These are phyloP conservation scores for Macroventuria anomochaeta DNA, from an alignment of 2,329 filamentous ascomycete species.

Conservation along the genomic window DNA sequence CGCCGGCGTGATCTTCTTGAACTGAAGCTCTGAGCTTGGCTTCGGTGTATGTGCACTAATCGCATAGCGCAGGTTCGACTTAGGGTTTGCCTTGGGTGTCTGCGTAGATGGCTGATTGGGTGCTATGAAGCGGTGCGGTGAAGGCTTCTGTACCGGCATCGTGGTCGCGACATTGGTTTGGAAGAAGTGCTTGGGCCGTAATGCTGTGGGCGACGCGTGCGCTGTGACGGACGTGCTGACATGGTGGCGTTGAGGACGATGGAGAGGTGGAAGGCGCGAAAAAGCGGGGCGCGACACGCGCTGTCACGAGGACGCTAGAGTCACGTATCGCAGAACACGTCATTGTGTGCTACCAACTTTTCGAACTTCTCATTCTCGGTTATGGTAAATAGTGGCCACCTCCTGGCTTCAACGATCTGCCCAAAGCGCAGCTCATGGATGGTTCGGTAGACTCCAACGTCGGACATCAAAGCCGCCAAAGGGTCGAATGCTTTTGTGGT, in stretches of 20 bases:
- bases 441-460: too few relatives aligned
- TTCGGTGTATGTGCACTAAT: neutral
- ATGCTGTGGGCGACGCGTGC: neutral
- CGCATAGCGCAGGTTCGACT: neutral
- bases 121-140: constrained; percentile 18
- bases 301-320: neutral
- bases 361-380: too few relatives aligned
- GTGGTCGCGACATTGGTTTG: constrained; percentile 2
- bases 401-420: too few relatives aligned
- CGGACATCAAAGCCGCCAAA: too few relatives aligned
- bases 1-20: constrained; percentile 35
- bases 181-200: neutral
- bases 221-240: neutral
- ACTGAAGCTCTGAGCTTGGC: neutral
- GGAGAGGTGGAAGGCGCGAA: neutral
- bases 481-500: too few relatives aligned
- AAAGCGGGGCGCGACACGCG: neutral
- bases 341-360: too few relatives aligned
- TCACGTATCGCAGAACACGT: too few relatives aligned
- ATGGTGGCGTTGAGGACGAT: neutral
- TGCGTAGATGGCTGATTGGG: neutral
- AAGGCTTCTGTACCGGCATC: constrained; percentile 14
- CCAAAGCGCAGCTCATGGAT: too few relatives aligned
- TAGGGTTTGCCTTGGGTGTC: constrained; percentile 3
- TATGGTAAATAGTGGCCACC: too few relatives aligned